Evolutionary conservation across 306 rosid genomes (phyloP).

Genomic region (Quercus berberidifolia): DNA sequence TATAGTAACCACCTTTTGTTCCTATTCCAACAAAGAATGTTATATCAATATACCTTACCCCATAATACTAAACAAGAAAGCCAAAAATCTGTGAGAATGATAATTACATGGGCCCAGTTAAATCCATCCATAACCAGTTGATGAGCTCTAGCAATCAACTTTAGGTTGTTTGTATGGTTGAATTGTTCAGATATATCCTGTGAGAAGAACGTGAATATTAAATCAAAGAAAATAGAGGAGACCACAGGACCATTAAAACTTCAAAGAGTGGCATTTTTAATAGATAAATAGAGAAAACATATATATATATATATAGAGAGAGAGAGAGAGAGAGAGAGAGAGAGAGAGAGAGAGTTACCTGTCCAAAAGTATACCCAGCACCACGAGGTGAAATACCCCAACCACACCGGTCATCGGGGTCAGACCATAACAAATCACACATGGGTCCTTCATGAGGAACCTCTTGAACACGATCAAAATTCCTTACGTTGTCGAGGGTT

Average conservation of each 20-base stretch:
- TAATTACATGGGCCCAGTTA: constrained; percentile 98
- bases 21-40: constrained; percentile 59
- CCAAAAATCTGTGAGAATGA: constrained; percentile 7
- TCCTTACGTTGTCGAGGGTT: constrained; percentile 91
- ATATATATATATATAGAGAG: background rate
- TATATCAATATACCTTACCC: constrained; percentile 5
- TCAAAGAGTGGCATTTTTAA: background rate
- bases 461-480: constrained; percentile 99
- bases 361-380: constrained; percentile 99
- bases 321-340: background rate
- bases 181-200: constrained; percentile 99
- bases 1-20: constrained; percentile 98
- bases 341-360: constrained; percentile 47
- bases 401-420: constrained; percentile 99
- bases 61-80: constrained; percentile 17
- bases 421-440: constrained; percentile 99
- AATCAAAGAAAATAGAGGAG: background rate
- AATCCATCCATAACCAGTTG: constrained; percentile 99
- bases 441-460: constrained; percentile 99
- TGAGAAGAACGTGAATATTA: constrained; percentile 20
- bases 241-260: background rate
- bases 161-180: constrained; percentile 86
- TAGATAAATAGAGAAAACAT: background rate
- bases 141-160: constrained; percentile 99
- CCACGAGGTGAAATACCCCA: constrained; percentile 99